Conservation (phyloP, 192 early-diverging fungal genomes). For the Coemansia sp. region DNA sequence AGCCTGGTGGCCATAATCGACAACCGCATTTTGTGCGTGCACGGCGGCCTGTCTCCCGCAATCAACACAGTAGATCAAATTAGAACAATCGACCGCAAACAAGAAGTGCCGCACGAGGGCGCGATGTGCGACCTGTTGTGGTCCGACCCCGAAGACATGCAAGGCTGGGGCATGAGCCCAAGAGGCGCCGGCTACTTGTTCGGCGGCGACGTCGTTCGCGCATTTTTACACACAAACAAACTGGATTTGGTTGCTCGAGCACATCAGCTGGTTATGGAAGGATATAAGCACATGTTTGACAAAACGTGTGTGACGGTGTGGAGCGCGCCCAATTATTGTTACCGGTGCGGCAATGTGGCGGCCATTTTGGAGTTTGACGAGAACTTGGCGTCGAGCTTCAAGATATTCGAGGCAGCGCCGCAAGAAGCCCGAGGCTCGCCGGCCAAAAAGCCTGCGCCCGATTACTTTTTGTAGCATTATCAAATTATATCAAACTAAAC, state of each 20-base stretch:
- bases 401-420: slow-evolving; percentile 95
- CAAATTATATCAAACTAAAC: slow-evolving; percentile 4
- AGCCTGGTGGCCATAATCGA: too few species aligned
- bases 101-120: slow-evolving; percentile 97
- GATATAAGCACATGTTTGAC: slow-evolving; percentile 93
- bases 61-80: slow-evolving; percentile 96
- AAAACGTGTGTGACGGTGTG: slow-evolving; percentile 97
- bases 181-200: slow-evolving; percentile 97
- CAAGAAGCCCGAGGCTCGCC: slow-evolving; percentile 79
- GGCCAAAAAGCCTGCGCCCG: slow-evolving; percentile 83
- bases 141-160: slow-evolving; percentile 93
- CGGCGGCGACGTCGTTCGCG: slow-evolving; percentile 86
- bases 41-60: slow-evolving; percentile 92
- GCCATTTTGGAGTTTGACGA: slow-evolving; percentile 73
- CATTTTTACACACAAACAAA: slow-evolving; percentile 79
- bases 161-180: slow-evolving; percentile 93
- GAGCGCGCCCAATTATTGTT: slow-evolving; percentile 99
- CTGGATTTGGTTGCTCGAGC: slow-evolving; percentile 91
- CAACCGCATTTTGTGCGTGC: slow-evolving; percentile 92
- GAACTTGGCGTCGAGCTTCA: slow-evolving; percentile 83
- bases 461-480: slow-evolving; percentile 83
- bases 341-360: slow-evolving; percentile 97
- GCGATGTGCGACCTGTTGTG: slow-evolving; percentile 97
- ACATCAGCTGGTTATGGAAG: slow-evolving; percentile 99
- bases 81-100: slow-evolving; percentile 88